Evolutionary conservation across 345 rosid genomes (phyloP).

Genomic region (Pelargonium nanum): DNA sequence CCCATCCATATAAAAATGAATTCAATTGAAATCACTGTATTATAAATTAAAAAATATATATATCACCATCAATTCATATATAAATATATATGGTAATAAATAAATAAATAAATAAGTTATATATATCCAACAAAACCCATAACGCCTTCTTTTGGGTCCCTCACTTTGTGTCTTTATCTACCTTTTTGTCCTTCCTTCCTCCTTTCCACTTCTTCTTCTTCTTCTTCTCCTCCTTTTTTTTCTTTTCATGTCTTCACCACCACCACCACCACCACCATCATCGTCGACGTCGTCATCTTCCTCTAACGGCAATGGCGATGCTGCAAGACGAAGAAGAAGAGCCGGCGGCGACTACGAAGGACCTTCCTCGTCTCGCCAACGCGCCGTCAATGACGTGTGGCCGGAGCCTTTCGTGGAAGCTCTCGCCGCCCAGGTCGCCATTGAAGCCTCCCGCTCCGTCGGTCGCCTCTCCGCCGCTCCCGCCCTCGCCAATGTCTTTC

Average conservation of each 20-base stretch:
- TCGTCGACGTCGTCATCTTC: slow-evolving; percentile 24
- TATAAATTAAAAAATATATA: too few species aligned
- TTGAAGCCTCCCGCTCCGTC: slow-evolving; percentile 35
- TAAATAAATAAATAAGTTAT: background rate
- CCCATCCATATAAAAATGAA: too few species aligned
- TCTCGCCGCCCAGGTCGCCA: slow-evolving; percentile 65
- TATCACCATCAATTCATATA: background rate
- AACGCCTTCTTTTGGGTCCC: slow-evolving; percentile 47
- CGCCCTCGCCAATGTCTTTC: slow-evolving; percentile 63
- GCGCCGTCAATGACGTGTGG: slow-evolving; percentile 60
- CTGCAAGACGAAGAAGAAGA: slow-evolving; percentile 13
- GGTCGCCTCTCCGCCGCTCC: slow-evolving; percentile 72
- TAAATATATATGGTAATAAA: background rate
- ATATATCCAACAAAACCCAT: slow-evolving; percentile 12
- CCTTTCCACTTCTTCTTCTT: background rate
- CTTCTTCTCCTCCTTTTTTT: background rate
- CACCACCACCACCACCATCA: slow-evolving; percentile 3
- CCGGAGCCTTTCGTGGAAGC: slow-evolving; percentile 88
- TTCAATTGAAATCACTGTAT: too few species aligned
- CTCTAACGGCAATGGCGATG: slow-evolving; percentile 24
- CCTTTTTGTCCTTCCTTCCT: slow-evolving; percentile 9
- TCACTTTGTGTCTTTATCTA: slow-evolving; percentile 35
- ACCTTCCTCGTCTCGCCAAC: slow-evolving; percentile 46
- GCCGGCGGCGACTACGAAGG: slow-evolving; percentile 42
- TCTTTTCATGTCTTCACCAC: background rate